Base-by-base conservation (phyloP, 768 basidiomycete genomes). In the Postia placenta region DNA sequence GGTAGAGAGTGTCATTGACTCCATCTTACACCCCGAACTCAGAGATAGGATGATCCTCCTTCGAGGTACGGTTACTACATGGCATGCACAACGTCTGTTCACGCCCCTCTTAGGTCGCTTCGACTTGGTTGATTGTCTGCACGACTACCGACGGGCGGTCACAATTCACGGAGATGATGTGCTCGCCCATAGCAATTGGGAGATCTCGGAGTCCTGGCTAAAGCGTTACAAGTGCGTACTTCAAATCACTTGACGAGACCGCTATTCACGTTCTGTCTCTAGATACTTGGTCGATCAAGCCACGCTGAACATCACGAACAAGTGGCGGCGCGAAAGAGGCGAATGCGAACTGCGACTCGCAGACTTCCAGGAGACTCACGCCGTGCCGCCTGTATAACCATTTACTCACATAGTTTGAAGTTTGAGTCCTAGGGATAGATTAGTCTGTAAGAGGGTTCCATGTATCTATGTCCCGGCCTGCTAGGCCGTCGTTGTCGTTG, bases 151-250 rank as follows among this genome's bases (percentile, higher is more conserved):
- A 26, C 69, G 65, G 22, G 77, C 79, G 3, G 74, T 89, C 11
- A 84, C 77, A 2, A 76, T 94, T 38, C 92, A 96, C 51, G 92
- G 91, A 11, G 89, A 95, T 56, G 93, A 97, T 59, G 87, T 92
- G 19, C 73, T 96, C n/a, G 83, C 84, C 3, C 90, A 95, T 57
- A 71, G 69, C 37, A 93, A 90, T 59, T 96, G 93, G 92, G 94
- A 97, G 67, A 74, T 96, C 35, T 73, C 76, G 14, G 92, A 93
- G 60, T 72, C 74, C 45, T 96, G 92, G 81, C 71, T 96, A 39
- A 76, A 80, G 49, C 80, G 87, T 67, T 94, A 88, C 56, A 82
- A 83, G 92, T 92, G 42, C 37, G 80, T 68, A 12, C 3, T 30
- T 23, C 40, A n/a, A 17, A 19, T 19, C 23, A 26, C 19, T 7